Evolutionary conservation across 345 rosid genomes (phyloP), one percentile per base, ranked within the genome.

Genomic region (Murraya paniculata): DNA sequence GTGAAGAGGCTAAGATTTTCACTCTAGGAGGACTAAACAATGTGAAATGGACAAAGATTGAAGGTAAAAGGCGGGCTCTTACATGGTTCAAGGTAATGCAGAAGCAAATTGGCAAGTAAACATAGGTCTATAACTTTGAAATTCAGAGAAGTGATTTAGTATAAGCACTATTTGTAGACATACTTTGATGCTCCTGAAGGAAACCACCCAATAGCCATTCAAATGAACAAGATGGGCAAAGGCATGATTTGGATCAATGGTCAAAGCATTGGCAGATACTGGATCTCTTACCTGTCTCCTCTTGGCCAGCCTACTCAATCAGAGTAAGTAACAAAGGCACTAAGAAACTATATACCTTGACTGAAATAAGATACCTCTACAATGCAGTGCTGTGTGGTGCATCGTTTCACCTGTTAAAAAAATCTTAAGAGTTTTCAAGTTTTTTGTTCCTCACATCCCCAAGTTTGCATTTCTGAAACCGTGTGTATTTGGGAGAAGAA

Each of bases 221-320:
- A 85, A 6, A 87, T 92, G 91, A 64, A 50, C 1, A 88, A 89
- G 11, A 91, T 95, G 98, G 85, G 86, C 18, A 93, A 95, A 81
- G 97, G 99, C 7, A 81, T 92, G 91, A 81, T 91, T 62, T 95
- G 97, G 97, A 81, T 95, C 67, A 95, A 95, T 31, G 97, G 99
- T n/a, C 78, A 82, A 71, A 88, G 87, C 79, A 91, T 95, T 6
- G 98, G 99, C 64, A 88, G 98, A 9, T 89, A 91, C 80, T 95
- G 99, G 99, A 77, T 83, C 82, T 86, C 92, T 28, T 93, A 77
- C 83, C 69, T 91, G 36, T 90, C 97, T 72, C 94, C 99, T 35
- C 88, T 91, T 53, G 83, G 80, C 13, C 79, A 83, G 69, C 89
- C 99, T 27, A 78, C 97, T 27, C 99, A 95, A 82, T 30, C 82